Conservation (phyloP, 805 yeast genomes). For the Monosporozyma yasuniensis region DNA sequence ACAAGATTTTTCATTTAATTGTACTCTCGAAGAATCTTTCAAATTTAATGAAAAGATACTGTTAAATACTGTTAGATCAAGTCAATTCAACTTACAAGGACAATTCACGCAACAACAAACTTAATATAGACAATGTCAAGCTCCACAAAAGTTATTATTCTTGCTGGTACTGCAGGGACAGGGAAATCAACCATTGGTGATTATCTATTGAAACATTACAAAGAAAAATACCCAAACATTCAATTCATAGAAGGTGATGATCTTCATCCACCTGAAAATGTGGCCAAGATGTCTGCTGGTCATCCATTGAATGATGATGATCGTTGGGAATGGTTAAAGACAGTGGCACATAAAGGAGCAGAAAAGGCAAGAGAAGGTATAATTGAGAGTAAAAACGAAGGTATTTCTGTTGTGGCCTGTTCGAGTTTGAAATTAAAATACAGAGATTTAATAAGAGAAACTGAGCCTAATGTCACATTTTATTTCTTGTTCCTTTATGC, state of each 20-base stretch:
- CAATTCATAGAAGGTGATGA: conserved; percentile 80
- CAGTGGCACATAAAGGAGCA: conserved; percentile 38
- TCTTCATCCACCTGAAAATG: conserved; percentile 62
- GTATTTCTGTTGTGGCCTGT: conserved; percentile 56
- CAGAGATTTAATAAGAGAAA: conserved; percentile 47
- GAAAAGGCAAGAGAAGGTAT: conserved; percentile 24
- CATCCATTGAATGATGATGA: conserved; percentile 82
- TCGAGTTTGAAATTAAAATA: conserved; percentile 74
- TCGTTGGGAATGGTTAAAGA: conserved; percentile 80
- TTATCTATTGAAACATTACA: conserved; percentile 33
- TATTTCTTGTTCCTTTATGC: conserved; percentile 62
- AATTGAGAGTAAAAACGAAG: conserved; percentile 15
- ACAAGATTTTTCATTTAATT: no score
- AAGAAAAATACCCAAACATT: conserved; percentile 31
- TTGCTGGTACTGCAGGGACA: conserved; percentile 95
- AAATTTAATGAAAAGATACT: no score
- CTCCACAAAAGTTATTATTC: conserved; percentile 38
- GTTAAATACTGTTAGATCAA: no score
- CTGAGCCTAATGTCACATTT: conserved; percentile 33
- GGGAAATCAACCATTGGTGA: conserved; percentile 81
- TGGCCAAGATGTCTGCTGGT: conserved; percentile 76
- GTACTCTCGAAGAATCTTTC: no score
- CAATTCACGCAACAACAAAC: no score
- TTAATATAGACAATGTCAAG: no score
- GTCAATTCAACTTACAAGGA: no score